Evolutionary conservation across 306 rosid species (phyloP).

Genomic region (Neltuma alba): DNA sequence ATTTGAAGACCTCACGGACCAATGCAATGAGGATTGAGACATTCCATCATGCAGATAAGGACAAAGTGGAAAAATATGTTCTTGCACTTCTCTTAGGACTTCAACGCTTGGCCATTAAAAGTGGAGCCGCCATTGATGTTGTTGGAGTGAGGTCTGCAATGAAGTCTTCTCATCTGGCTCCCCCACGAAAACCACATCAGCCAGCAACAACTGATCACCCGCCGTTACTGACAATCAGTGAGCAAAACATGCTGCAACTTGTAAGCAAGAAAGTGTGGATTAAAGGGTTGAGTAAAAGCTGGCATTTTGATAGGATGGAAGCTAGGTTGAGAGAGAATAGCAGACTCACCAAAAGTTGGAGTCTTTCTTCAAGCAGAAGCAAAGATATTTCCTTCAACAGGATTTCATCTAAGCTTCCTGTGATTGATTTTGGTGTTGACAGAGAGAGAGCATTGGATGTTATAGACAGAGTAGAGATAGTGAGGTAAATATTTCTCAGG

Average conservation of each 20-base stretch:
- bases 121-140: constrained; percentile 34
- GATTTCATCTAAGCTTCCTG: constrained; percentile 56
- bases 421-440: constrained; percentile 54
- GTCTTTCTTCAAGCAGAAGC: constrained; percentile 54
- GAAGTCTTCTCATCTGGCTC: constrained; percentile 35
- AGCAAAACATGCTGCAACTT: constrained; percentile 57
- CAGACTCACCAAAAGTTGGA: constrained; percentile 55
- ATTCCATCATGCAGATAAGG: constrained; percentile 76
- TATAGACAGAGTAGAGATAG: constrained; percentile 58
- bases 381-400: constrained; percentile 45
- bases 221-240: constrained; percentile 48
- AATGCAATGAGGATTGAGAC: constrained; percentile 71
- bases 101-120: constrained; percentile 61
- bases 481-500: constrained; percentile 35
- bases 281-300: constrained; percentile 63
- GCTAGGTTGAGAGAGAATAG: constrained; percentile 36
- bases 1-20: constrained; percentile 45
- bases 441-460: constrained; percentile 63
- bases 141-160: constrained; percentile 40
- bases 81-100: constrained; percentile 72
- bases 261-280: constrained; percentile 42
- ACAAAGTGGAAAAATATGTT: constrained; percentile 64
- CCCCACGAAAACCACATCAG: constrained; percentile 32
- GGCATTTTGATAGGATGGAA: constrained; percentile 53
- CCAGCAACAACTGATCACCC: constrained; percentile 17